These are phyloP conservation scores for Stagonosporopsis vannaccii DNA, from an alignment of 2,329 filamentous ascomycete genomes.

Conservation along the genomic window DNA sequence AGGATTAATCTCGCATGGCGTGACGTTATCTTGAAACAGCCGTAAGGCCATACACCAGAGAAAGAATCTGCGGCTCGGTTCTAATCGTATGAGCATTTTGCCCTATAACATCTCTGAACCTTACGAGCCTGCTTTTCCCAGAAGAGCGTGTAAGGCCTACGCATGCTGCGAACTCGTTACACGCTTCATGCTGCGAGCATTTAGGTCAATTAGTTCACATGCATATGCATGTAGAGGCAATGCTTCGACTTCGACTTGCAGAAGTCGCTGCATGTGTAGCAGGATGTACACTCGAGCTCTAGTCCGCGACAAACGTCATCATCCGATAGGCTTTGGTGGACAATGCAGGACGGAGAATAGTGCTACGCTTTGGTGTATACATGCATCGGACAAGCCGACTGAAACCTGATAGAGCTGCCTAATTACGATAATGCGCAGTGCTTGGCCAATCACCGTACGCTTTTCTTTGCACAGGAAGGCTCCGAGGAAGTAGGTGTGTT, in stretches of 20 bases:
- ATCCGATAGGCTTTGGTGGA: slow-evolving; percentile 1
- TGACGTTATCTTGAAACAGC: not conserved
- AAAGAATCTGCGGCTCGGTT: not conserved
- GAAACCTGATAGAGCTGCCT: slow-evolving; percentile 1
- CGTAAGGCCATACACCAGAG: not conserved
- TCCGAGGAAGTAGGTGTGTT: slow-evolving; percentile 7
- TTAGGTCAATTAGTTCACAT: not conserved
- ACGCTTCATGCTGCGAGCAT: slow-evolving; percentile 7
- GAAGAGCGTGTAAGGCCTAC: not conserved
- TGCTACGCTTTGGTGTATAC: not conserved
- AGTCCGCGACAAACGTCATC: slow-evolving; percentile 14
- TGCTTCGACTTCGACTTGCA: not conserved
- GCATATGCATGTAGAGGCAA: not conserved
- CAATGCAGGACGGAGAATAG: slow-evolving; percentile 5
- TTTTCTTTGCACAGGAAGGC: not conserved
- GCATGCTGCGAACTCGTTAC: slow-evolving; percentile 8
- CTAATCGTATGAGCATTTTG: not conserved
- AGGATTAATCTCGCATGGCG: not conserved
- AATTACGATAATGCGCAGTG: not conserved
- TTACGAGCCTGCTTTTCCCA: not conserved
- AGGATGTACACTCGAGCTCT: not conserved
- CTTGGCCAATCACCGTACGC: not conserved
- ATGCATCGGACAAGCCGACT: slow-evolving; percentile 4
- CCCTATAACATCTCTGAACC: not conserved
- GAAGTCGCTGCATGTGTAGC: not conserved